phyloP scores from a whole-genome alignment of 1,139 yeast species.

The Taiozyma sp. region DNA sequence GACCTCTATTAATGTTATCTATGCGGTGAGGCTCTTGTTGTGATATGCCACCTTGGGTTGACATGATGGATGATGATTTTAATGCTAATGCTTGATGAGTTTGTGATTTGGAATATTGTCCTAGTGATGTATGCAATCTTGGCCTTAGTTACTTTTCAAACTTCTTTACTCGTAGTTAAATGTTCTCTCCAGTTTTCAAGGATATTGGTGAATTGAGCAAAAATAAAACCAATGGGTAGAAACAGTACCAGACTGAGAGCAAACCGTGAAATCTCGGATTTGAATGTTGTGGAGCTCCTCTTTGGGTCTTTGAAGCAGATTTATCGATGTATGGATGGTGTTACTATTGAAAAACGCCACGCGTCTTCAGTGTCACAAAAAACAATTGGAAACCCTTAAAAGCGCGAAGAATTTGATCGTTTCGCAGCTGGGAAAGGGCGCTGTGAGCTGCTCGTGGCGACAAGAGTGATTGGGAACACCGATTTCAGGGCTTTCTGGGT shows the following conservation, averaged over 20 bases:
- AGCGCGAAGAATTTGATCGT: background rate
- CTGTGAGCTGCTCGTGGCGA: background rate
- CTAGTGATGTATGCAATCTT: background rate
- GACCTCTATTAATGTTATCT: conserved; percentile 32
- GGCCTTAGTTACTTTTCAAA: background rate
- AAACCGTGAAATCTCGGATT: background rate
- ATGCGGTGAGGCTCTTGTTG: background rate
- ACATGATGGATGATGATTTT: background rate
- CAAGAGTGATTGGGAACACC: background rate
- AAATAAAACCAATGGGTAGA: background rate
- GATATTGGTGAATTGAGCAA: background rate
- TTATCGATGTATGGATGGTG: background rate
- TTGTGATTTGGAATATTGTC: background rate
- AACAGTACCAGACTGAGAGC: background rate
- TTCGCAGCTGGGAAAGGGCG: background rate
- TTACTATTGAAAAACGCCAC: conserved; percentile 1
- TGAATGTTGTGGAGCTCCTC: background rate
- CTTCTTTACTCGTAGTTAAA: background rate
- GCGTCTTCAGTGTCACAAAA: conserved; percentile 29
- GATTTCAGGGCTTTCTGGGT: conserved; percentile 43
- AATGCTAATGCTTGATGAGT: background rate
- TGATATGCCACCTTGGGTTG: background rate
- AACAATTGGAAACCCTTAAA: conserved; percentile 22
- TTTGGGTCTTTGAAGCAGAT: background rate
- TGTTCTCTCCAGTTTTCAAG: background rate